A percentile compares a stretch with the other conserved stretches of the same genome.
These are phyloP conservation scores for Tetrapyrgos nigripes DNA, from an alignment of 1,284 basidiomycete species.

Conservation along the genomic window DNA sequence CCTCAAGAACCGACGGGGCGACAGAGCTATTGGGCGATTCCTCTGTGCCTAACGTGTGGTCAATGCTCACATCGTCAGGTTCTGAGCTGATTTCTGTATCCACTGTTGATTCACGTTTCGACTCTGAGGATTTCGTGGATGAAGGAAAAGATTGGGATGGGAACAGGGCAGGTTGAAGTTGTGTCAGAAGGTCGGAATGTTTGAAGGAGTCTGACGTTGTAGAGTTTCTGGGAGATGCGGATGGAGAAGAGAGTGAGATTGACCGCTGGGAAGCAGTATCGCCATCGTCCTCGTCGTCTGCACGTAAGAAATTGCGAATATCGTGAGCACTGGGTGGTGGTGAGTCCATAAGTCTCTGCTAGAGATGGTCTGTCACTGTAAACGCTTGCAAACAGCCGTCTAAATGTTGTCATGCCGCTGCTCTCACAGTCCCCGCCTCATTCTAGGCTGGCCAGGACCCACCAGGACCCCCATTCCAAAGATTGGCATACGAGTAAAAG, in stretches of 20 bases:
- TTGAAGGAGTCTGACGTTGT: constrained; percentile 19
- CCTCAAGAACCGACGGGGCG: constrained; percentile 54
- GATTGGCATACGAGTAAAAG: too few relatives aligned
- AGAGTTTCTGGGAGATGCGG: constrained; percentile 50
- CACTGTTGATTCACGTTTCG: constrained; percentile 52
- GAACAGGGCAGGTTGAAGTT: constrained; percentile 21
- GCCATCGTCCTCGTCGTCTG: constrained; percentile 47
- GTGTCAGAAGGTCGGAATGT: constrained; percentile 24
- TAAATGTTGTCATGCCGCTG: background rate
- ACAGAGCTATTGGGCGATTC: constrained; percentile 59
- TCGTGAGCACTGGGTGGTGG: background rate
- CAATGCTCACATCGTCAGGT: constrained; percentile 56
- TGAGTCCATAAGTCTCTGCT: background rate
- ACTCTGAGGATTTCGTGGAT: constrained; percentile 32
- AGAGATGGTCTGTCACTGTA: background rate
- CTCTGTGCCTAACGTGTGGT: constrained; percentile 42
- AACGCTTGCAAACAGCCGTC: background rate
- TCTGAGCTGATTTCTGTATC: constrained; percentile 61
- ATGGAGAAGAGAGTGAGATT: constrained; percentile 73
- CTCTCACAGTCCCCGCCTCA: too few relatives aligned
- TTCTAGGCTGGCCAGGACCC: too few relatives aligned
- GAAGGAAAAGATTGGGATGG: constrained; percentile 34
- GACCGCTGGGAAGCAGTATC: constrained; percentile 85
- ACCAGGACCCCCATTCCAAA: too few relatives aligned
- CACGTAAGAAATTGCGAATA: background rate